A percentile compares a stretch with the other conserved stretches of the same genome.
Conservation (phyloP, 495 filamentous ascomycete species). For the Darksidea phi region DNA sequence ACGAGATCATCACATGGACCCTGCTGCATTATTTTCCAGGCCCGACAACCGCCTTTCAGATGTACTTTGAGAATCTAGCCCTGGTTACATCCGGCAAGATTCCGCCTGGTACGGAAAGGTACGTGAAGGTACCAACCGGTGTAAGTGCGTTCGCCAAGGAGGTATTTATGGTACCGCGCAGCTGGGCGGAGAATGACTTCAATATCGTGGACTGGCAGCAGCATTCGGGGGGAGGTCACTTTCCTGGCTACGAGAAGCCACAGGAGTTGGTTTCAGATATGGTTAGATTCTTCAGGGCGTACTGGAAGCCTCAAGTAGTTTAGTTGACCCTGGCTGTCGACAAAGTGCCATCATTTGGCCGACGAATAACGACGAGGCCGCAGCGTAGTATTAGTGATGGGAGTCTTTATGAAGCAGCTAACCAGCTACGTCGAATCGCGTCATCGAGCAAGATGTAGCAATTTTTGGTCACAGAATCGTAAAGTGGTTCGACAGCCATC, state of each 20-base stretch:
- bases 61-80: constrained; percentile 47
- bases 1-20: constrained; percentile 56
- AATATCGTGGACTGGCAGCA: constrained; percentile 55
- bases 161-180: constrained; percentile 49
- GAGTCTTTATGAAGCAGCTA: too few relatives aligned
- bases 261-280: constrained; percentile 57
- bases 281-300: too few relatives aligned
- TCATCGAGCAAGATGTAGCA: too few relatives aligned
- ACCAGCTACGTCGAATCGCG: too few relatives aligned
- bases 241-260: constrained; percentile 60
- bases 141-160: constrained; percentile 55
- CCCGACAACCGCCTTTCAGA: constrained; percentile 48
- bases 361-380: too few relatives aligned
- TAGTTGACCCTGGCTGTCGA: too few relatives aligned
- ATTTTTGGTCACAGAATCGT: too few relatives aligned
- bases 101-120: background rate
- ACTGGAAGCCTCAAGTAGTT: too few relatives aligned
- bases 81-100: background rate
- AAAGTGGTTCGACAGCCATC: too few relatives aligned
- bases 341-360: too few relatives aligned
- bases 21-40: constrained; percentile 54
- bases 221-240: constrained; percentile 60
- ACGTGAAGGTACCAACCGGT: constrained; percentile 52
- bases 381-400: too few relatives aligned
- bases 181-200: constrained; percentile 54